Conservation (phyloP, 768 basidiomycete species). For the Sarcomyxa edulis region DNA sequence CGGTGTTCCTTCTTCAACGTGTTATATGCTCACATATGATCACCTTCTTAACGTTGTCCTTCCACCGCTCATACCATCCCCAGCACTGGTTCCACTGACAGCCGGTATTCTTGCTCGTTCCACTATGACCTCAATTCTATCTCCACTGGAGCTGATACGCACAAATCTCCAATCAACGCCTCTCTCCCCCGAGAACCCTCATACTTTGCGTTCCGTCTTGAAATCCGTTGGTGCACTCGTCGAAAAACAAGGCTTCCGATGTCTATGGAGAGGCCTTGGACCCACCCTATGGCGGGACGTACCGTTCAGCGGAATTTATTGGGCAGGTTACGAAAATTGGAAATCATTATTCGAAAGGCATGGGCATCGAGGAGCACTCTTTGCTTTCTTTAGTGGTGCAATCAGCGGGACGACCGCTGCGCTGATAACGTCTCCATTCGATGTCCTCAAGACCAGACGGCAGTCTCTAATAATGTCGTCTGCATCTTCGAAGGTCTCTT, state of each 20-base stretch:
- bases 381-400: slow-evolving; percentile 89
- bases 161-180: slow-evolving; percentile 93
- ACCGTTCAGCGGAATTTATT: slow-evolving; percentile 95
- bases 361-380: slow-evolving; percentile 52
- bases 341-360: slow-evolving; percentile 56
- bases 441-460: slow-evolving; percentile 91
- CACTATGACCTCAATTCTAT: slow-evolving; percentile 68
- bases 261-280: slow-evolving; percentile 87
- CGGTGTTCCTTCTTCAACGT: slow-evolving; percentile 85
- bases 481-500: slow-evolving; percentile 32
- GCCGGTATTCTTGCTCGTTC: slow-evolving; percentile 85
- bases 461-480: slow-evolving; percentile 76
- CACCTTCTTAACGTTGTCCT: slow-evolving; percentile 64
- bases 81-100: slow-evolving; percentile 58
- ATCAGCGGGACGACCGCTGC: slow-evolving; percentile 84
- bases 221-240: slow-evolving; percentile 55
- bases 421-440: slow-evolving; percentile 89
- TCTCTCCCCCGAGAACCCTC: slow-evolving; percentile 57
- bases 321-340: slow-evolving; percentile 89
- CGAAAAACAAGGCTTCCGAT: slow-evolving; percentile 55
- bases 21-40: slow-evolving; percentile 96
- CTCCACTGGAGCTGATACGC: slow-evolving; percentile 89
- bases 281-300: slow-evolving; percentile 96
- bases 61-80: slow-evolving; percentile 52
- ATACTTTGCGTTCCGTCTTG: slow-evolving; percentile 75